Percentiles rank a stretch among this genome's conserved stretches.
Evolutionary conservation across 2,329 filamentous ascomycete species (phyloP).

Genomic region (Alternaria sp.): DNA sequence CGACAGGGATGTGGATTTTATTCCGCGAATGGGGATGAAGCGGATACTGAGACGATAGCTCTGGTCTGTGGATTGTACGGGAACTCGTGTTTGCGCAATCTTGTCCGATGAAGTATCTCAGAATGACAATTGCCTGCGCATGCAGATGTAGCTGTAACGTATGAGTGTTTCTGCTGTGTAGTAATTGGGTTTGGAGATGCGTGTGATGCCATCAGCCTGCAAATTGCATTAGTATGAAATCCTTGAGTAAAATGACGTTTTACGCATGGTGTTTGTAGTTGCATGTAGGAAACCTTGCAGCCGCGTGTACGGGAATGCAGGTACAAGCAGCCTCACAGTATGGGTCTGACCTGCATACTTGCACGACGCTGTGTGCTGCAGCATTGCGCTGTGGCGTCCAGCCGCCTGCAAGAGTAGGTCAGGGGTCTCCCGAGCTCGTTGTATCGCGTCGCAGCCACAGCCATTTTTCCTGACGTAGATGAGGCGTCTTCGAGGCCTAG

Average conservation of each 20-base stretch:
- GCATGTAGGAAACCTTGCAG: slow-evolving; percentile 3
- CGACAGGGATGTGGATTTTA: background rate
- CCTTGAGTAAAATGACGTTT: background rate
- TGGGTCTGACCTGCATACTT: background rate
- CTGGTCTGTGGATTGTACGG: background rate
- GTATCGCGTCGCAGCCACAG: background rate
- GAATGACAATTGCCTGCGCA: background rate
- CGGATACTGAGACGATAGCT: background rate
- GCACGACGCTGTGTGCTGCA: background rate
- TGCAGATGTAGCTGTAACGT: background rate
- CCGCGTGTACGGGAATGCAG: slow-evolving; percentile 6
- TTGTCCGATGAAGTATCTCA: background rate
- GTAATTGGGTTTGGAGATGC: background rate
- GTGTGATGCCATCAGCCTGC: background rate
- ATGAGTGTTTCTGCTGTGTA: background rate
- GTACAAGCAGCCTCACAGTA: background rate
- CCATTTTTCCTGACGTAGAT: background rate
- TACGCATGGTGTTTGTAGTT: background rate
- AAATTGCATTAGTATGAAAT: background rate
- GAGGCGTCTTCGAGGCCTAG: background rate
- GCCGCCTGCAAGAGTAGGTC: background rate
- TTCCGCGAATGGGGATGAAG: slow-evolving; percentile 14
- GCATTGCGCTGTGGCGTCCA: background rate
- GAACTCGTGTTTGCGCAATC: background rate
- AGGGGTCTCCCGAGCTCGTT: background rate